Evolutionary conservation across 1,284 basidiomycete genomes (phyloP), one percentile per base, ranked within the genome.

Genomic region (Heterobasidion parviporum): DNA sequence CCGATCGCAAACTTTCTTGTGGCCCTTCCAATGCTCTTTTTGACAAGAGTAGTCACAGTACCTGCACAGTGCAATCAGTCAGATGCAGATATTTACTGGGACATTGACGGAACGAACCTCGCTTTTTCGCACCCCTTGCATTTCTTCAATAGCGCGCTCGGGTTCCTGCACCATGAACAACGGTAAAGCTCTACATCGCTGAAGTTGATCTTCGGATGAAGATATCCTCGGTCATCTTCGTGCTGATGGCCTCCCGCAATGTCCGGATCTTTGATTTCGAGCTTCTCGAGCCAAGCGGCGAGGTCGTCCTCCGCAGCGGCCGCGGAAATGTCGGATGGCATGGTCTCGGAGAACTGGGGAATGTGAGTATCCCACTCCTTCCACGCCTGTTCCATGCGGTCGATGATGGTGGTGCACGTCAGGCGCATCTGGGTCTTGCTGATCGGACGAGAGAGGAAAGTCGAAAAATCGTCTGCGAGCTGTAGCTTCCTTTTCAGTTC

Each of bases 141-240:
- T 68, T 76, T 81, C 60, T 73, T 73, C 46, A 83, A 62, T 6
- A 71, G 70, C 2, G 80, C 81, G 43, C 79, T 82, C 12, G 80
- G 79, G 58, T 82, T 83, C 8, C 76, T 71, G 59, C 82, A 84
- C 73, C 75, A 79, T 26, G 80, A 80, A 60, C 81, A 84, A 35
- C 72, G 65, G 64, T 80, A 82, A 26, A 84, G 64, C 43, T 65
- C 68, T 16, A 81, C 74, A 18, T 70, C 65, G 54, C 77, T 76
- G 16, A 65, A 67, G 46, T 71, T 75, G 61, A 79, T 68, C 60
- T 68, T 74, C 9, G 72, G 70, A 50, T 74, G 73, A 3, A 68
- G 64, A 45, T 70, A 68, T 55, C 58, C 60, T 35, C 66, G 62
- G 10, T 68, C 67, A 36, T 53, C 58, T 26, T 60, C 26, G 50